phyloP scores from a whole-genome alignment of 108 stramenopile species.

The Stephanodiscus minutulus region DNA sequence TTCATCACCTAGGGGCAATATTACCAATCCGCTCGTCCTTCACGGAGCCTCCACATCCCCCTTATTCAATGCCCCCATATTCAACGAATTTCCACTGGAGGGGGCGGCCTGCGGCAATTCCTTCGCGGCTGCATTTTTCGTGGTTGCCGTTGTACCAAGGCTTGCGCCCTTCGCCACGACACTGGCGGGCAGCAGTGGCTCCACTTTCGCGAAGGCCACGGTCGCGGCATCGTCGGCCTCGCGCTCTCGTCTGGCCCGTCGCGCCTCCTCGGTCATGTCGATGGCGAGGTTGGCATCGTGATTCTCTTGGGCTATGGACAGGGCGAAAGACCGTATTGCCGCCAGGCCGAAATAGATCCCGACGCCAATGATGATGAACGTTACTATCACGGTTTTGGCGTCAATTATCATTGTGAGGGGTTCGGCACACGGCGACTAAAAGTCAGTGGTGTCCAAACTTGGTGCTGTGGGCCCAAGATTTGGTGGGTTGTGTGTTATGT shows the following conservation, averaged over 20 bases:
- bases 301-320: constrained; percentile 84
- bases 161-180: constrained; percentile 27
- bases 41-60: constrained; percentile 11
- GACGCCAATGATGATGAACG: constrained; percentile 58
- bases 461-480: no score
- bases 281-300: constrained; percentile 74
- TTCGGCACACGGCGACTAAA: neutral
- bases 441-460: neutral
- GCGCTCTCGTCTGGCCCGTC: constrained; percentile 61
- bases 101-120: constrained; percentile 5
- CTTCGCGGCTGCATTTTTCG: neutral
- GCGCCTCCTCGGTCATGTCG: constrained; percentile 70
- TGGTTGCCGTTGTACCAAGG: neutral
- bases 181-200: constrained; percentile 60
- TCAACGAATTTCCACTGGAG: constrained; percentile 11
- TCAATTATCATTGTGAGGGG: constrained; percentile 74
- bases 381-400: constrained; percentile 66
- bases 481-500: no score
- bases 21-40: neutral
- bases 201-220: constrained; percentile 77
- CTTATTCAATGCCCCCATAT: neutral
- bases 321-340: constrained; percentile 70
- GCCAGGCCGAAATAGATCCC: constrained; percentile 59
- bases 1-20: neutral
- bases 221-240: constrained; percentile 76